phyloP scores from a whole-genome alignment of 2,329 filamentous ascomycete species.

The Byssochlamys sp. region DNA sequence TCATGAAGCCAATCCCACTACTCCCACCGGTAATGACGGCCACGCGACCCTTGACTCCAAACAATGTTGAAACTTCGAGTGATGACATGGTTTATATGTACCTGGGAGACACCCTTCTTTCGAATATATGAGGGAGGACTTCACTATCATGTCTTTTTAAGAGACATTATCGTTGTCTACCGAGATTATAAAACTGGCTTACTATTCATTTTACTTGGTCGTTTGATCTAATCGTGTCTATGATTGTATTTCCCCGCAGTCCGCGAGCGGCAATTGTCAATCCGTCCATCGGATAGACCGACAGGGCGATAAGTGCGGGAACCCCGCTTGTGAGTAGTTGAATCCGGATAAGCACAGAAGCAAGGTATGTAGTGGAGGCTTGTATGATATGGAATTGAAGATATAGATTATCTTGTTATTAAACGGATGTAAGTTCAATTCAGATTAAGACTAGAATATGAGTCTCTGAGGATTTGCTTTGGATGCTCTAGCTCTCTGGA shows the following conservation, averaged over 20 bases:
- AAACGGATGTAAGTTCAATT: no score
- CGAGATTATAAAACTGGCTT: background rate
- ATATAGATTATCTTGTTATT: no score
- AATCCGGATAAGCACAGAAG: background rate
- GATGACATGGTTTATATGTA: constrained; percentile 5
- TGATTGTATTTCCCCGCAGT: background rate
- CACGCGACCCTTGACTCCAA: constrained; percentile 32
- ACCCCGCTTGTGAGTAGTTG: background rate
- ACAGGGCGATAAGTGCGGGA: background rate
- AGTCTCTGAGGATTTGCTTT: no score
- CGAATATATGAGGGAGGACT: background rate
- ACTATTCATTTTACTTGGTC: background rate
- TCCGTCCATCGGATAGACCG: constrained; percentile 6
- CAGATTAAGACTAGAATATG: no score
- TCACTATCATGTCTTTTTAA: background rate
- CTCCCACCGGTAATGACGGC: constrained; percentile 38
- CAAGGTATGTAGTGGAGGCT: no score
- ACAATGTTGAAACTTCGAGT: constrained; percentile 12
- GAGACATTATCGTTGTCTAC: background rate
- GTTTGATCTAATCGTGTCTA: background rate
- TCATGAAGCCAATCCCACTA: constrained; percentile 42
- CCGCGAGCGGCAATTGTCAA: background rate
- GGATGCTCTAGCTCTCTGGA: no score
- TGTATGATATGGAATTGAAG: no score
- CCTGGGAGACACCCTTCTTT: background rate